Evolutionary conservation across 768 basidiomycete genomes (phyloP).

Genomic region (Boletales sp.): DNA sequence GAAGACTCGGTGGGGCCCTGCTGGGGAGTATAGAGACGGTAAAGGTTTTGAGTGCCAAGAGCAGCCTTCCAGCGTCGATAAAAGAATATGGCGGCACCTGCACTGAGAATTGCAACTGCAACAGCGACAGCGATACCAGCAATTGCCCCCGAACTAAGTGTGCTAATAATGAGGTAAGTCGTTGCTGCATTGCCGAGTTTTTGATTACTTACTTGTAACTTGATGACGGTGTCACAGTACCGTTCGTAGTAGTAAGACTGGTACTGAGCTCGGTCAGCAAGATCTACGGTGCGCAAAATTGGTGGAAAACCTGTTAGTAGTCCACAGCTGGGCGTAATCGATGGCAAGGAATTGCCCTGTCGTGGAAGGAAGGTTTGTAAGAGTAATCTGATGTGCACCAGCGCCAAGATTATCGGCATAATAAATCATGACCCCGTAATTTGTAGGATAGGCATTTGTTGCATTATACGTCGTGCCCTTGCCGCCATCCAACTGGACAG

Average conservation of each 20-base stretch:
- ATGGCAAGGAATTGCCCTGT: slow-evolving; percentile 25
- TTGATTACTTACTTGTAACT: slow-evolving; percentile 9
- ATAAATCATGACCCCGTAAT: slow-evolving; percentile 31
- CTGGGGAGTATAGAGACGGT: slow-evolving; percentile 11
- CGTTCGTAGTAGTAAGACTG: not conserved
- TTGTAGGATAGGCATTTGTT: slow-evolving; percentile 14
- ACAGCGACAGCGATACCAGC: slow-evolving; percentile 19
- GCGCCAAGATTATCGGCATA: slow-evolving; percentile 38
- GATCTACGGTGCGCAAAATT: not conserved
- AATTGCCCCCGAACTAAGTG: slow-evolving; percentile 21
- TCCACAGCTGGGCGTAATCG: slow-evolving; percentile 31
- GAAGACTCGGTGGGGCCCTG: not conserved
- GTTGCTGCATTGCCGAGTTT: not conserved
- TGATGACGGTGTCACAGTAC: not conserved
- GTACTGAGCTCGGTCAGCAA: not conserved
- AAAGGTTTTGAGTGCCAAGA: slow-evolving; percentile 9
- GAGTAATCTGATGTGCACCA: slow-evolving; percentile 32
- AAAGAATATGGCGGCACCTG: slow-evolving; percentile 20
- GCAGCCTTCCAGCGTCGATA: slow-evolving; percentile 28
- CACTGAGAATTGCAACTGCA: slow-evolving; percentile 10
- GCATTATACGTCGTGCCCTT: slow-evolving; percentile 17
- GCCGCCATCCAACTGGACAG: slow-evolving; percentile 34
- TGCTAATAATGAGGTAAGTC: slow-evolving; percentile 7
- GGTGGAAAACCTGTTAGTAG: slow-evolving; percentile 11
- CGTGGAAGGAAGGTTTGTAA: slow-evolving; percentile 29